phyloP scores from a whole-genome alignment of 108 stramenopile genomes.

The Cyclotella sp. region DNA sequence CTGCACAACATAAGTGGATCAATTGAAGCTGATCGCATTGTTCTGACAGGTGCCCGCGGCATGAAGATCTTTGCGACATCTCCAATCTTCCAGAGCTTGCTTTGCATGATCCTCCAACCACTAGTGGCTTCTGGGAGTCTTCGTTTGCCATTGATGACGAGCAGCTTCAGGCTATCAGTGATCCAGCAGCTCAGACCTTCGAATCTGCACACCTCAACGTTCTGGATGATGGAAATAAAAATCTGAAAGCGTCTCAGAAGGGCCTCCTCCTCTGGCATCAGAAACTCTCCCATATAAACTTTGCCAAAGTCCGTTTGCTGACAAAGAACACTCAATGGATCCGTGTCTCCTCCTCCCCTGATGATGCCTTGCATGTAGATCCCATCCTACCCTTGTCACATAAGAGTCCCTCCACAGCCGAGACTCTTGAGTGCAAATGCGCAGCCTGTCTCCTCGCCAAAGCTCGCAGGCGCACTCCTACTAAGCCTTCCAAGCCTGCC shows the following conservation, averaged over 20 bases:
- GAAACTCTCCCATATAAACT: slow-evolving; percentile 30
- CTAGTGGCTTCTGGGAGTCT: neutral
- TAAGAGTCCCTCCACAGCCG: neutral
- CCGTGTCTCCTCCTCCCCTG: neutral
- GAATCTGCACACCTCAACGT: slow-evolving; percentile 2
- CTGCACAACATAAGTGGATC: slow-evolving; percentile 6
- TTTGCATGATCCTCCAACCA: neutral
- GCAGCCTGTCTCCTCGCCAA: slow-evolving; percentile 5
- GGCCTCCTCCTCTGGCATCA: too few relatives aligned
- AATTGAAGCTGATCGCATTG: slow-evolving; percentile 5
- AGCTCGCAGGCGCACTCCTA: neutral
- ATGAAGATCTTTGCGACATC: neutral
- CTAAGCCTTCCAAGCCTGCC: neutral
- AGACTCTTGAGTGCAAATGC: neutral
- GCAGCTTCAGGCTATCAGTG: neutral
- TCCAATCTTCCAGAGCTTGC: neutral
- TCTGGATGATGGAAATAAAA: neutral
- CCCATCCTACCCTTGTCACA: neutral
- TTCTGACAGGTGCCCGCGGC: neutral
- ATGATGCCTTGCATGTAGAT: neutral
- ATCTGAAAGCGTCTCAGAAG: slow-evolving; percentile 5
- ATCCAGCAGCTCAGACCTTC: neutral
- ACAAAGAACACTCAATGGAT: neutral
- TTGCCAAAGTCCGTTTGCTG: neutral
- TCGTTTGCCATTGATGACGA: neutral